A percentile compares a stretch with the other conserved stretches of the same genome.
Evolutionary conservation across 2,329 filamentous ascomycete species (phyloP).

Genomic region (Colletotrichum tropicicola): DNA sequence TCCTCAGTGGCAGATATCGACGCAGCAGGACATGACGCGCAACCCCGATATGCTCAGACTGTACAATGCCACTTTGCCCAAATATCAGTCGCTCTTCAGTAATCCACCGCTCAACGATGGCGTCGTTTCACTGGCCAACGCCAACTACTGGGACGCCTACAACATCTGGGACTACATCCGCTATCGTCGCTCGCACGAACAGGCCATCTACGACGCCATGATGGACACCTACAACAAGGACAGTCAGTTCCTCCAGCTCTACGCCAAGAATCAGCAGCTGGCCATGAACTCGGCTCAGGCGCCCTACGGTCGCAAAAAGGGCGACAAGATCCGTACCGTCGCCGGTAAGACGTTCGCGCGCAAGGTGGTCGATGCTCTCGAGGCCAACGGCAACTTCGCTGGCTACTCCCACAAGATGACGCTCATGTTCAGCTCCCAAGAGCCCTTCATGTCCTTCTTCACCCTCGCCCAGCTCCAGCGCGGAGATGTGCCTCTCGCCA

Average conservation of each 20-base stretch:
- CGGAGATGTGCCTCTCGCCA: conserved; percentile 58
- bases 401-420: conserved; percentile 56
- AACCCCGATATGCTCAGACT: conserved; percentile 36
- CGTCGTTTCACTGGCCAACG: conserved; percentile 42
- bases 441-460: conserved; percentile 66
- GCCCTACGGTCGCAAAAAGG: conserved; percentile 56
- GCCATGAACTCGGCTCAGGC: conserved; percentile 63
- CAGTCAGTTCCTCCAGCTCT: conserved; percentile 62
- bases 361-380: conserved; percentile 53
- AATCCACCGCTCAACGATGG: conserved; percentile 44
- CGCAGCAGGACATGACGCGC: conserved; percentile 34
- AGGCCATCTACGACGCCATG: conserved; percentile 50
- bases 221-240: conserved; percentile 39
- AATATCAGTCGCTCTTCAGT: conserved; percentile 55
- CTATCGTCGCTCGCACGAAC: conserved; percentile 63
- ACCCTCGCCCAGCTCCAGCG: conserved; percentile 56
- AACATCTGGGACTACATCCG: conserved; percentile 63
- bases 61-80: conserved; percentile 40
- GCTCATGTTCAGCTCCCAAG: conserved; percentile 62
- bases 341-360: conserved; percentile 61
- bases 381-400: conserved; percentile 47
- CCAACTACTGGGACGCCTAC: conserved; percentile 60
- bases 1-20: conserved; percentile 44
- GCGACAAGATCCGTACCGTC: conserved; percentile 56
- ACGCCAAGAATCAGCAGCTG: conserved; percentile 76